phyloP scores from a whole-genome alignment of 768 basidiomycete genomes.

The Suillus tomentosus region DNA sequence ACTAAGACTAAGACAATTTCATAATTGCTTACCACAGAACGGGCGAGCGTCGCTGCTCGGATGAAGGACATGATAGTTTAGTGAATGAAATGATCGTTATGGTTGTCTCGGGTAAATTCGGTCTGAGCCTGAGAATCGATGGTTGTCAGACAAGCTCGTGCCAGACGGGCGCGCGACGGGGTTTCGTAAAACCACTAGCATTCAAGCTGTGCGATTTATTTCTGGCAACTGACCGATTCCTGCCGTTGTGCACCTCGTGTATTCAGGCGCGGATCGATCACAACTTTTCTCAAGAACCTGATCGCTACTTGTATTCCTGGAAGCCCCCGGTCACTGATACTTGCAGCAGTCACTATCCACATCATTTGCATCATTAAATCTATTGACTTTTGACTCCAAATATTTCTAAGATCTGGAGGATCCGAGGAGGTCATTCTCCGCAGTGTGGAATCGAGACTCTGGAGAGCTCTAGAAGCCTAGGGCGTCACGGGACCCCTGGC shows the following conservation, averaged over 20 bases:
- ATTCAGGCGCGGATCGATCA: not conserved
- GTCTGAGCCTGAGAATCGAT: conserved; percentile 20
- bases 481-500: conserved; percentile 7
- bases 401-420: not conserved
- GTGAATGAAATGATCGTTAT: not conserved
- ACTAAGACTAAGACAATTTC: not conserved
- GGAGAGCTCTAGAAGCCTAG: not conserved
- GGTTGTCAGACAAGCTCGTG: not conserved
- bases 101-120: conserved; percentile 2
- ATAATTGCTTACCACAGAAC: conserved; percentile 39
- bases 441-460: not conserved
- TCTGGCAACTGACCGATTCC: conserved; percentile 2
- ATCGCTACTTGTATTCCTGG: not conserved
- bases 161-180: too few relatives aligned
- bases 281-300: not conserved
- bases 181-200: not conserved
- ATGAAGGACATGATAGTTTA: conserved; percentile 45
- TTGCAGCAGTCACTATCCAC: not conserved
- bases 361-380: not conserved
- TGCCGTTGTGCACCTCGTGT: conserved; percentile 3
- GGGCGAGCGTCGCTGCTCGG: conserved; percentile 39
- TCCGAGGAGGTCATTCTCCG: conserved; percentile 1
- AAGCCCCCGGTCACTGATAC: conserved; percentile 8
- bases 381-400: not conserved
- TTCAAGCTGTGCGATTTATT: conserved; percentile 1